Conservation (phyloP, 2,329 filamentous ascomycete genomes). For the Fonsecaea multimorphosa region DNA sequence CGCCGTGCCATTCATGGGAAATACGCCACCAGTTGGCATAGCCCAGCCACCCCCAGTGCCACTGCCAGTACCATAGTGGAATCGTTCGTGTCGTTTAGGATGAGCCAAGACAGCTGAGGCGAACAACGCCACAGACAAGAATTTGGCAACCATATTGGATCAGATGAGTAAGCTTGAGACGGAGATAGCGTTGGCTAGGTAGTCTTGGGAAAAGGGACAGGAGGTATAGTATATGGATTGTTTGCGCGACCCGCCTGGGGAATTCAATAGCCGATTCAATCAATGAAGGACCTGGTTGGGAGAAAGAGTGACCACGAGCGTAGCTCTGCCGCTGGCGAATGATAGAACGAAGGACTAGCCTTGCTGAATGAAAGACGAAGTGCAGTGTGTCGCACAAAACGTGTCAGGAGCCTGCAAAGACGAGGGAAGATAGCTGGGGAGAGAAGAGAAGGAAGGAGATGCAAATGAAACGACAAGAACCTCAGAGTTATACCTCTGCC, state of each 20-base stretch:
- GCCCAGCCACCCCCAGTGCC: slow-evolving; percentile 24
- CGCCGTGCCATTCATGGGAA: slow-evolving; percentile 31
- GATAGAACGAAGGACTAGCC: slow-evolving; percentile 39
- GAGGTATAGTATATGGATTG: slow-evolving; percentile 18
- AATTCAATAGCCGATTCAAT: slow-evolving; percentile 27
- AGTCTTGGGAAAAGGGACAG: slow-evolving; percentile 13
- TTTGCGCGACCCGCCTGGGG: slow-evolving; percentile 29
- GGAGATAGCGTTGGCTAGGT: slow-evolving; percentile 3
- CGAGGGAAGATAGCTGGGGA: slow-evolving; percentile 36
- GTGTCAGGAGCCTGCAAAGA: slow-evolving; percentile 38
- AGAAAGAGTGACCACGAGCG: slow-evolving; percentile 38
- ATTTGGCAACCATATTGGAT: slow-evolving; percentile 38
- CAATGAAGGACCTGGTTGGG: slow-evolving; percentile 35
- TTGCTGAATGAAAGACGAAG: slow-evolving; percentile 39
- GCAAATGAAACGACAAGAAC: slow-evolving; percentile 34
- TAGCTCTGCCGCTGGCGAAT: slow-evolving; percentile 36
- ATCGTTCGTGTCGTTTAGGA: slow-evolving; percentile 36
- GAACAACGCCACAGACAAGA: slow-evolving; percentile 36
- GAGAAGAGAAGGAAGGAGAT: slow-evolving; percentile 27
- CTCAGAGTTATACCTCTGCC: slow-evolving; percentile 33
- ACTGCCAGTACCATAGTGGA: slow-evolving; percentile 32
- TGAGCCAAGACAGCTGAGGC: slow-evolving; percentile 37
- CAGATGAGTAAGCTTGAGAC: slow-evolving; percentile 17
- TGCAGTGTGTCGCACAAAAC: slow-evolving; percentile 42
- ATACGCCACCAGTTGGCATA: slow-evolving; percentile 27